Evolutionary conservation across 805 yeast genomes (phyloP).

Genomic region (Deakozyma indianensis): DNA sequence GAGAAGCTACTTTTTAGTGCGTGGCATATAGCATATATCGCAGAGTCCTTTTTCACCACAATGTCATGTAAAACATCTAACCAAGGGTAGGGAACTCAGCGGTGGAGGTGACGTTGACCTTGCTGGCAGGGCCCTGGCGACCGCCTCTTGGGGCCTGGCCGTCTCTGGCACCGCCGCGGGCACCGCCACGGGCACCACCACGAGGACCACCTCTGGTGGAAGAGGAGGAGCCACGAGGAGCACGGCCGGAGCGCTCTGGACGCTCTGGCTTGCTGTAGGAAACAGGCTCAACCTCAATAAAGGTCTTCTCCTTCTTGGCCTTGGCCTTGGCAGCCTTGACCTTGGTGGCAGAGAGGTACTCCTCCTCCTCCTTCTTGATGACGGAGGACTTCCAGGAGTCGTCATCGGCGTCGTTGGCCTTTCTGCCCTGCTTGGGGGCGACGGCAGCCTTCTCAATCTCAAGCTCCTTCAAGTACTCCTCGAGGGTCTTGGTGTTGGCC

Average conservation of each 20-base stretch:
- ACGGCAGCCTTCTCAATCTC: constrained; percentile 12
- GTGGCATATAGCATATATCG: neutral
- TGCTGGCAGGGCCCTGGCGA: constrained; percentile 13
- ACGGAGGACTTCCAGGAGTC: constrained; percentile 36
- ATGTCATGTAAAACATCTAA: neutral
- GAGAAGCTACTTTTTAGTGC: neutral
- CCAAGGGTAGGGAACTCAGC: neutral
- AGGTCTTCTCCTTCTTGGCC: constrained; percentile 68
- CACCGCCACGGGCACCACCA: constrained; percentile 13
- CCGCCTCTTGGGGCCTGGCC: constrained; percentile 20
- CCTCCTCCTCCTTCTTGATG: constrained; percentile 46
- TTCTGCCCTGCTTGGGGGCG: constrained; percentile 12
- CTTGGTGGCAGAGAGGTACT: constrained; percentile 43
- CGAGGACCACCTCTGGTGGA: constrained; percentile 8
- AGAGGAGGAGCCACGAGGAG: constrained; percentile 34
- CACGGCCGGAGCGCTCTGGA: constrained; percentile 5
- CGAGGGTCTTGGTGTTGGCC: constrained; percentile 55
- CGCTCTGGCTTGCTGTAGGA: constrained; percentile 14
- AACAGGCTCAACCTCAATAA: constrained; percentile 56
- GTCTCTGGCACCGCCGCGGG: constrained; percentile 19
- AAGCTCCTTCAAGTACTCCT: constrained; percentile 67
- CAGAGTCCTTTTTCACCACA: neutral
- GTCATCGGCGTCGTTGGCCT: constrained; percentile 43
- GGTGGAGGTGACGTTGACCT: neutral
- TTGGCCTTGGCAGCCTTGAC: constrained; percentile 58